Percentiles rank a stretch among this genome's conserved stretches.
These are phyloP conservation scores for Venturia effusa DNA, from an alignment of 2,329 filamentous ascomycete genomes.

Conservation along the genomic window DNA sequence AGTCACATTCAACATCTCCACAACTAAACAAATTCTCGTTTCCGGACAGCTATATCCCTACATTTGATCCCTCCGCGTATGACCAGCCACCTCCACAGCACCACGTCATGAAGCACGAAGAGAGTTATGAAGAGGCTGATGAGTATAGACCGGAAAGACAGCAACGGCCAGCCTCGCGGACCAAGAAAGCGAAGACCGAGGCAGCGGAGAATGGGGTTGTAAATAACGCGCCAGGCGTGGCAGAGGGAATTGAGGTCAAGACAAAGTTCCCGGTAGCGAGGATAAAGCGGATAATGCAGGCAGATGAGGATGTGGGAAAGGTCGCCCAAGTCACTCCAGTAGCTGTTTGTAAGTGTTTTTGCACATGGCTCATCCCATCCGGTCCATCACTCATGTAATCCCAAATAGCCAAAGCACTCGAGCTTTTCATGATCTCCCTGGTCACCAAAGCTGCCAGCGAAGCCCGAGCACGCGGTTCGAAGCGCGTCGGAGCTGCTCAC, in stretches of 20 bases:
- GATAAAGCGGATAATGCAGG: constrained; percentile 99
- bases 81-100: neutral
- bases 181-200: constrained; percentile 11
- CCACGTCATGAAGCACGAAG: neutral
- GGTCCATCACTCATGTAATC: constrained; percentile 13
- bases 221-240: constrained; percentile 5
- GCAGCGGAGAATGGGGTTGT: neutral
- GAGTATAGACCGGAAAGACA: neutral
- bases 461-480: constrained; percentile 71
- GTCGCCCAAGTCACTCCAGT: constrained; percentile 96
- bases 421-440: constrained; percentile 94
- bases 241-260: constrained; percentile 55
- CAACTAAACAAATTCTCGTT: neutral
- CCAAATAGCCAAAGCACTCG: constrained; percentile 71
- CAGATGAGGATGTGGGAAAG: constrained; percentile 96
- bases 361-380: neutral
- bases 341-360: constrained; percentile 56
- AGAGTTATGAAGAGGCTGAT: neutral
- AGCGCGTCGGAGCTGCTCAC: constrained; percentile 81
- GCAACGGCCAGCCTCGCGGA: neutral
- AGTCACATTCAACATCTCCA: neutral
- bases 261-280: constrained; percentile 95
- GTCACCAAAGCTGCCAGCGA: constrained; percentile 81
- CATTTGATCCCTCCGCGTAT: neutral
- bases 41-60: constrained; percentile 6